A percentile compares a stretch with the other conserved stretches of the same genome.
Conservation (phyloP, 495 filamentous ascomycete genomes). For the Neurospora hispaniola region DNA sequence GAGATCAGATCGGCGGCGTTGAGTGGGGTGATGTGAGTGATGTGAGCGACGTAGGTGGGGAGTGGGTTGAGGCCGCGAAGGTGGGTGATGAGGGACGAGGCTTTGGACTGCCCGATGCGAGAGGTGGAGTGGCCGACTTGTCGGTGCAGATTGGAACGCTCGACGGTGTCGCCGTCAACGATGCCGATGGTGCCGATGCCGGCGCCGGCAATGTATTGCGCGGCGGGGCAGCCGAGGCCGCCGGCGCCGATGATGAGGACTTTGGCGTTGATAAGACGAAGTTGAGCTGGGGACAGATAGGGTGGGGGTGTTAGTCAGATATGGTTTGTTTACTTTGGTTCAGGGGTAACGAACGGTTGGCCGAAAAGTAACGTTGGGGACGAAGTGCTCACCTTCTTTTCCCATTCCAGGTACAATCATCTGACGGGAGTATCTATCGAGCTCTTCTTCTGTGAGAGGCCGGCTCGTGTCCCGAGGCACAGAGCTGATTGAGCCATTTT, state of each 20-base stretch:
- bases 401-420: constrained; percentile 84
- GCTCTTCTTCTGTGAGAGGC: constrained; percentile 17
- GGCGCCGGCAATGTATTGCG: constrained; percentile 78
- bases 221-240: constrained; percentile 84
- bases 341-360: neutral
- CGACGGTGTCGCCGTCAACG: constrained; percentile 79
- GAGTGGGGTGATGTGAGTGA: constrained; percentile 48
- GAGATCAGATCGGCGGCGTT: constrained; percentile 54
- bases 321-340: neutral
- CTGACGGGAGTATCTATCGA: constrained; percentile 72
- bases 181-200: constrained; percentile 77
- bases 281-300: constrained; percentile 48
- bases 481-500: neutral
- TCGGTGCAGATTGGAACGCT: constrained; percentile 84
- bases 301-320: constrained; percentile 3
- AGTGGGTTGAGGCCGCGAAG: constrained; percentile 59
- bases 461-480: neutral
- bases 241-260: constrained; percentile 88
- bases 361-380: neutral
- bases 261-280: constrained; percentile 55
- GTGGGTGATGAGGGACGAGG: constrained; percentile 62
- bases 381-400: constrained; percentile 46
- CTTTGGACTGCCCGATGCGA: constrained; percentile 69
- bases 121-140: constrained; percentile 70
- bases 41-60: constrained; percentile 50